Evolutionary conservation across 2,329 filamentous ascomycete genomes (phyloP), one percentile per base, ranked within the genome.

Genomic region (Cercospora berteroae): DNA sequence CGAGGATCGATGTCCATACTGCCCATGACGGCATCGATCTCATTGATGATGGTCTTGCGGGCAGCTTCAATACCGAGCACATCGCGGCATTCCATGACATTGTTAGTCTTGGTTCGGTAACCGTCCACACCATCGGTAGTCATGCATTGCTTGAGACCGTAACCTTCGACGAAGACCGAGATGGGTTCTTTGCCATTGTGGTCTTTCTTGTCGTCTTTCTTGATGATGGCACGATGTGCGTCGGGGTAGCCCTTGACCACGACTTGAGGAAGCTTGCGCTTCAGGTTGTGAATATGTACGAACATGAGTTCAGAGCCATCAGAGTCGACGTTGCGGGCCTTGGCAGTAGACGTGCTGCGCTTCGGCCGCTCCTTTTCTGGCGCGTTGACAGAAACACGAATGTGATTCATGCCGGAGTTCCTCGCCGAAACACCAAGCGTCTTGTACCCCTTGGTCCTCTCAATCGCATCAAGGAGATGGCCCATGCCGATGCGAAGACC

Each of bases 11-110:
- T 98, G 79, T 88, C 89, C 93, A 99, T 97, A 78, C 90, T 89
- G 39, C 88, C 88, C 94, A 98, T 99, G 77, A 98, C 95, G 62
- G 86, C 85, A 63, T 85, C 86, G 75, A 99, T 98, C 82, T 99
- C 95, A 56, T 87, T 83, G 60, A 95, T 91, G 76, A 99, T 98
- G 6, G 94, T 96, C 3, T 86, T 87, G 67, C 94, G 89, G 3
- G 95, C 95, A 0, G 95, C 95, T 83, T 99, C 95, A 74, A 99
- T 97, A 60, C 95, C 95, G 3, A 99, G 87, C 0, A 98, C 89
- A 25, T 95, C 89, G 39, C 88, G 86, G 74, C 89, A 90, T 81
- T 99, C 95, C 87, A 97, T 92, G 72, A 99, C 89, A 75, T 89
- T 93, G 83, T 99, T 99, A 69, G 90, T 90, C 8, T 85, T 86